Conservation (phyloP, 2,329 filamentous ascomycete genomes). For the Aschersonia sp. region DNA sequence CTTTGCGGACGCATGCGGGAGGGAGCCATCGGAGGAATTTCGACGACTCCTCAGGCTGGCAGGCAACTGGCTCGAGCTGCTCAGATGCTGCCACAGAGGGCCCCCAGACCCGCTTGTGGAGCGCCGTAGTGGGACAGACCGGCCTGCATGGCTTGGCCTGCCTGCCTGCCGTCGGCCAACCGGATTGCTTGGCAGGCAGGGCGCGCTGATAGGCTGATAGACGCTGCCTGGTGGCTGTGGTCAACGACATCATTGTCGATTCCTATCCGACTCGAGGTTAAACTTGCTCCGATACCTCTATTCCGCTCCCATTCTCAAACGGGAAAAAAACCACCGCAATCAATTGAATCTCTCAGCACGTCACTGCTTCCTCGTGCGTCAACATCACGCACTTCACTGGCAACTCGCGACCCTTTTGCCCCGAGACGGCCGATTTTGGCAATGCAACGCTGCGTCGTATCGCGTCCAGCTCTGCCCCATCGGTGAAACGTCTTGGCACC, state of each 20-base stretch:
- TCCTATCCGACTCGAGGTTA: not conserved
- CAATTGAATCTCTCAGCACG: not conserved
- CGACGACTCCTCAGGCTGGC: not conserved
- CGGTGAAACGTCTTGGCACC: not conserved
- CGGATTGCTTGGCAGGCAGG: not conserved
- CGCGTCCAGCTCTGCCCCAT: not conserved
- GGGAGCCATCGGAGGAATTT: not conserved
- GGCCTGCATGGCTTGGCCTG: not conserved
- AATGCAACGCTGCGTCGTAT: constrained; percentile 2
- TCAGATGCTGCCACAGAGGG: not conserved
- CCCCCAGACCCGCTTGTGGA: too few species aligned
- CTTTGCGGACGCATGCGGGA: not conserved
- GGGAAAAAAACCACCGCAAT: not conserved
- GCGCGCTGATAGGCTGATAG: not conserved
- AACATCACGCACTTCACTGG: not conserved
- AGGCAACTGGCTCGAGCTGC: too few species aligned
- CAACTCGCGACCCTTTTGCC: constrained; percentile 1
- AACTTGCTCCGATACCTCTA: not conserved
- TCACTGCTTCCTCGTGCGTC: not conserved
- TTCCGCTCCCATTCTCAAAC: not conserved
- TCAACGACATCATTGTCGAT: not conserved
- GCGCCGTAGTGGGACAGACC: not conserved
- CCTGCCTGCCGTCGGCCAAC: not conserved
- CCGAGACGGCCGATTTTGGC: not conserved
- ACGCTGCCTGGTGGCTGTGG: too few species aligned